These are phyloP conservation scores for Calonectria pauciramosa DNA, from an alignment of 2,329 filamentous ascomycete genomes.

Conservation along the genomic window DNA sequence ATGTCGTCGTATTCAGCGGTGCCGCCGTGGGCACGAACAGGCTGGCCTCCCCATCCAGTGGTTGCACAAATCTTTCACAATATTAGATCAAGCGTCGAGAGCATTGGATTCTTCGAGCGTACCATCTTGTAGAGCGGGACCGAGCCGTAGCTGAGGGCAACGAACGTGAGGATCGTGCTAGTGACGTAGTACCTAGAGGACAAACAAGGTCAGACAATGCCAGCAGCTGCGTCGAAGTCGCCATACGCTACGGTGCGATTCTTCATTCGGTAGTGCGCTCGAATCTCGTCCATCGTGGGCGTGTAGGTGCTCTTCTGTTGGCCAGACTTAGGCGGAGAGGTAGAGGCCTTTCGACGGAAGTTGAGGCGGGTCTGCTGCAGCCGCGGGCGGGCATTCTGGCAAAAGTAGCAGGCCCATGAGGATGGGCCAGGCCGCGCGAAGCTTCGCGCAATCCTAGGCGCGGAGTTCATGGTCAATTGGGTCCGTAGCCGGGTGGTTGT, in stretches of 20 bases:
- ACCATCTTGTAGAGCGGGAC: conserved; percentile 93
- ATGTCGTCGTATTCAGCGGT: conserved; percentile 71
- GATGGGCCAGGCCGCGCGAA: conserved; percentile 43
- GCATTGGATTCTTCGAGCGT: conserved; percentile 30
- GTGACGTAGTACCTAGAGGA: conserved; percentile 76
- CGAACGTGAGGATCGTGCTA: conserved; percentile 83
- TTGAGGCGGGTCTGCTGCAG: conserved; percentile 38
- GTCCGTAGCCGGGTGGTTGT: conserved; percentile 18
- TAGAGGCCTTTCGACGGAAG: conserved; percentile 51
- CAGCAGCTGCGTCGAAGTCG: not conserved
- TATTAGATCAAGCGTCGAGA: not conserved
- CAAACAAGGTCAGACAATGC: conserved; percentile 34
- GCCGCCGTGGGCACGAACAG: conserved; percentile 81
- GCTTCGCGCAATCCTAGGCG: conserved; percentile 53
- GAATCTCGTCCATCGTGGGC: conserved; percentile 72
- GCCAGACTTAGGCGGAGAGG: conserved; percentile 41
- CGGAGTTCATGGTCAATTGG: conserved; percentile 56
- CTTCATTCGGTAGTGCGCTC: conserved; percentile 74
- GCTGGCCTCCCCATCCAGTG: conserved; percentile 93
- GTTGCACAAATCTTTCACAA: conserved; percentile 79
- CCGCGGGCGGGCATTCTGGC: conserved; percentile 50
- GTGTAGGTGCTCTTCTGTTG: conserved; percentile 42
- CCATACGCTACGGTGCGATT: conserved; percentile 71
- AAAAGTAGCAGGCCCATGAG: conserved; percentile 55
- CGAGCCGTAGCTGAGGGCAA: conserved; percentile 85